These are phyloP conservation scores for Sarocladium brachiariae DNA, from an alignment of 2,329 filamentous ascomycete genomes.

Conservation along the genomic window DNA sequence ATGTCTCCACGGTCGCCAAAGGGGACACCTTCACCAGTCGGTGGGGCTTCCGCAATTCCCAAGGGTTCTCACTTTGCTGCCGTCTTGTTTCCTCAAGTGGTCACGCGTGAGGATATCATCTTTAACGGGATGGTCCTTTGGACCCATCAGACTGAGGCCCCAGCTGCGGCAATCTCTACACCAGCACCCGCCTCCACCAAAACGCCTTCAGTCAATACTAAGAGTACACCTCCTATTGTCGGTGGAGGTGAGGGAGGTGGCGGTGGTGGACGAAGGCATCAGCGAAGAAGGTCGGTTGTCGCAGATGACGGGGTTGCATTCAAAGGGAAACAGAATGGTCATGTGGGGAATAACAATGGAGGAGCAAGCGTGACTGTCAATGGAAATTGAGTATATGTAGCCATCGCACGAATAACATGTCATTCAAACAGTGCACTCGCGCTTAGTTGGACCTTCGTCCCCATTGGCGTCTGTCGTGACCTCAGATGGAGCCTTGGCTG, in stretches of 20 bases:
- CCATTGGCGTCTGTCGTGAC: no score
- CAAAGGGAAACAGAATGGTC: constrained; percentile 6
- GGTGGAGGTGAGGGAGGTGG: not conserved
- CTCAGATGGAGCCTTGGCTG: no score
- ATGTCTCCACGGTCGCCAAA: not conserved
- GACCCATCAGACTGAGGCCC: constrained; percentile 16
- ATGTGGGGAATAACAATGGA: not conserved
- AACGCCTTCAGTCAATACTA: not conserved
- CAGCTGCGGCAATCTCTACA: not conserved
- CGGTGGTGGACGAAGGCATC: not conserved
- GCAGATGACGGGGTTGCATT: not conserved
- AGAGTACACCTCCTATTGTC: constrained; percentile 5
- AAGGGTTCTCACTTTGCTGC: constrained; percentile 12
- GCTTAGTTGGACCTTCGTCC: no score
- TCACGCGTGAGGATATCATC: constrained; percentile 17
- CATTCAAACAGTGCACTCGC: not conserved
- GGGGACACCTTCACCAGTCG: constrained; percentile 2
- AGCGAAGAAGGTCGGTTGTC: constrained; percentile 1
- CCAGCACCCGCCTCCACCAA: not conserved
- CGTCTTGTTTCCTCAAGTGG: constrained; percentile 20
- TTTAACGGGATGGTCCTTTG: constrained; percentile 19
- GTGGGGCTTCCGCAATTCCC: not conserved
- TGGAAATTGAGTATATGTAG: constrained; percentile 7
- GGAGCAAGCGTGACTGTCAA: not conserved
- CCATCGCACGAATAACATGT: not conserved